A percentile compares a stretch with the other conserved stretches of the same genome.
Conservation (phyloP, 2,329 filamentous ascomycete genomes). For the Pseudonectria buxi region DNA sequence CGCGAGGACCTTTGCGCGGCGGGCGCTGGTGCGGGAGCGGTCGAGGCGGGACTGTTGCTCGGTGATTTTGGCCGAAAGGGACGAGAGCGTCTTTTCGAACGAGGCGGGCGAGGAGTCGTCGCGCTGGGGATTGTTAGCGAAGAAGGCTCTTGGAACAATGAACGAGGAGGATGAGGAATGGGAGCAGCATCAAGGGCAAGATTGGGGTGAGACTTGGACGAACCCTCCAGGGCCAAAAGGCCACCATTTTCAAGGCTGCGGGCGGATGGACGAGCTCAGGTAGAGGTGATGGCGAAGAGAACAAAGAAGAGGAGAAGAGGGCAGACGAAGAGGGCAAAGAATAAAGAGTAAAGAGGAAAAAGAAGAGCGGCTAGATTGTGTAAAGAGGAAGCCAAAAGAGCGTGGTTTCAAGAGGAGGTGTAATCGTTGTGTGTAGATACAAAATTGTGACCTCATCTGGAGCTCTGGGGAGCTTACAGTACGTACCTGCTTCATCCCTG, state of each 20-base stretch:
- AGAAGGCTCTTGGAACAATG: not conserved
- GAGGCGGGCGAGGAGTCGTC: constrained; percentile 77
- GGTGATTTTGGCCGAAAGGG: constrained; percentile 75
- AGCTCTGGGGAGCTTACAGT: not conserved
- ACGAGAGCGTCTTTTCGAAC: constrained; percentile 86
- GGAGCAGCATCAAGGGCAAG: not conserved
- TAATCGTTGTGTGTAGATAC: not conserved
- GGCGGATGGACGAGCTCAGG: not conserved
- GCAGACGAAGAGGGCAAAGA: constrained; percentile 1
- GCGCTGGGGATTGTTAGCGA: constrained; percentile 44
- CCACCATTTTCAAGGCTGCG: constrained; percentile 57
- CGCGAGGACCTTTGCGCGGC: constrained; percentile 77
- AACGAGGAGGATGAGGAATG: not conserved
- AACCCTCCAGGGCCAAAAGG: constrained; percentile 81
- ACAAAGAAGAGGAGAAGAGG: not conserved
- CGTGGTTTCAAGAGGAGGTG: not conserved
- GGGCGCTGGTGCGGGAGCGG: constrained; percentile 60
- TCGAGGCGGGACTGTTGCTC: constrained; percentile 69
- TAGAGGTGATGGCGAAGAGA: not conserved
- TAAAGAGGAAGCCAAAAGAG: too few species aligned
- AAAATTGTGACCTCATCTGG: not conserved
- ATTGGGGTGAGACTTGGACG: constrained; percentile 15
- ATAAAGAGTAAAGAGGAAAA: not conserved
- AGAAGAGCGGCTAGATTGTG: too few species aligned
- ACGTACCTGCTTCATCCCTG: too few species aligned